Conservation (phyloP, 352 stramenopile species). For the Phytophthora pinifolia region DNA sequence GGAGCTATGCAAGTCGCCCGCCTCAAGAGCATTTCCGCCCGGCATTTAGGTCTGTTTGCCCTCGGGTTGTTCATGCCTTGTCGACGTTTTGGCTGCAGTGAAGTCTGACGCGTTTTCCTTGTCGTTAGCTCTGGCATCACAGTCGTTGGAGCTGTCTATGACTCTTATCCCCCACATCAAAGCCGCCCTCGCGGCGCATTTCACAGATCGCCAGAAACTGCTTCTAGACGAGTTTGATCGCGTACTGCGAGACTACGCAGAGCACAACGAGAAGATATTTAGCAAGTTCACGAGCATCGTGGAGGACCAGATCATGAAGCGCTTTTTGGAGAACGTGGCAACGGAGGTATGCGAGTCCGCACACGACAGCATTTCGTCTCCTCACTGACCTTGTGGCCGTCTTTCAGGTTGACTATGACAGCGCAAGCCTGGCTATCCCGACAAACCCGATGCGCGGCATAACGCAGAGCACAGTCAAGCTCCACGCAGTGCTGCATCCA, state of each 20-base stretch:
- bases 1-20: constrained; percentile 96
- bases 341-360: constrained; percentile 40
- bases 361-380: constrained; percentile 31
- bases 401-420: constrained; percentile 76
- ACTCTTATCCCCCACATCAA: constrained; percentile 95
- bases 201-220: constrained; percentile 94
- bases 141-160: constrained; percentile 94
- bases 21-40: constrained; percentile 96
- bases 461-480: constrained; percentile 92
- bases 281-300: constrained; percentile 98
- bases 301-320: constrained; percentile 95
- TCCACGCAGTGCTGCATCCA: constrained; percentile 93
- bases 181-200: constrained; percentile 93
- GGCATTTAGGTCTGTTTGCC: constrained; percentile 84
- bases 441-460: constrained; percentile 92
- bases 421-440: constrained; percentile 51
- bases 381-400: constrained; percentile 24
- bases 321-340: constrained; percentile 80
- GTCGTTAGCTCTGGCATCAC: constrained; percentile 89
- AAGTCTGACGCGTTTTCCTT: constrained; percentile 1
- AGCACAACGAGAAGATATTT: constrained; percentile 97
- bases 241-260: constrained; percentile 93
- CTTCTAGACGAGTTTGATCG: constrained; percentile 96
- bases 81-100: neutral
- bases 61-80: neutral